Base-by-base conservation (phyloP, 2,329 filamentous ascomycete genomes). In the Xylariaceae sp. region DNA sequence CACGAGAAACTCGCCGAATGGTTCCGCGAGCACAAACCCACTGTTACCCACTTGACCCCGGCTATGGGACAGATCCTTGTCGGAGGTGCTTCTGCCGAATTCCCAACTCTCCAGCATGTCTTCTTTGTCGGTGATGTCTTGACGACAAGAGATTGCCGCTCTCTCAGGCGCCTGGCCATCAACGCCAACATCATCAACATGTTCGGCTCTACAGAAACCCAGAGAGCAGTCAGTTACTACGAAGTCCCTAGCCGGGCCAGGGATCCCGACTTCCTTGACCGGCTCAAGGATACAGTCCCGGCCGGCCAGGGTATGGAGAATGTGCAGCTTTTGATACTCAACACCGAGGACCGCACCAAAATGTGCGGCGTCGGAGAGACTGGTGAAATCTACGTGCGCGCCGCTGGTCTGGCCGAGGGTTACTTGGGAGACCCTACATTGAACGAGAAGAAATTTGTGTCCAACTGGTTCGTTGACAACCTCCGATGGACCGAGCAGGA, bases 1-100 rank as follows among this genome's bases (percentile, higher is more conserved):
- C 89, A 97, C 72, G 92, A 96, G 75, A 86, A 81, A 67, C 79
- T 97, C 11, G 88, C 88, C 3, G 91, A 96, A 70, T 99, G 94
- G 94, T 90, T 97, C 82, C 80, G 81, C 55, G 83, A 88, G 55
- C 83, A 89, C 70, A 77, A 82, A 57, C 85, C 89, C 2, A 96
- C 87, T 13, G 89, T 92, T 17, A 91, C 88, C 10, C 94, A 97
- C 74, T 77, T 97, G 45, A 99, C 94, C 1, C 94, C 94, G 8
- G 94, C 94, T 59, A 97, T 97, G 92, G 92, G 92, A 57, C 90
- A 97, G 68, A 94, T 97, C 62, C 78, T 97, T 1, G 87, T 93
- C n/a, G 92, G 92, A 49, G 90, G 89, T 65, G 89, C 91, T 23
- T 87, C 78, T 2, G 86, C 90, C 0, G 75, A 89, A 65, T 95